Conservation (phyloP, 2,329 filamentous ascomycete genomes). For the Nannizziopsis barbatae region DNA sequence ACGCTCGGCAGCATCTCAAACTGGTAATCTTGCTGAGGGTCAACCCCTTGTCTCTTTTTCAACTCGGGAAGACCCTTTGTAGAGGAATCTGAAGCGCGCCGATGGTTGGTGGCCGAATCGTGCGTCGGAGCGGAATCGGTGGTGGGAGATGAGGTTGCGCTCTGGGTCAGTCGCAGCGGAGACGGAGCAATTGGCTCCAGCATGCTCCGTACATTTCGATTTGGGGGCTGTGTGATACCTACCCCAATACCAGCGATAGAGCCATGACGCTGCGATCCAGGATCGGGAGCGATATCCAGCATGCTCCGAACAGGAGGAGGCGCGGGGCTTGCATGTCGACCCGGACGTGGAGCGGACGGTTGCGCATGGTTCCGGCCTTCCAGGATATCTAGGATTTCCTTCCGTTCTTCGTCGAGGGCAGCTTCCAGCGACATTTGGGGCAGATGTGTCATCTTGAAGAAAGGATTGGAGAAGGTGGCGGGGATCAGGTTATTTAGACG, state of each 20-base stretch:
- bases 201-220: conserved; percentile 25
- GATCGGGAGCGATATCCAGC: conserved; percentile 47
- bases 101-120: conserved; percentile 28
- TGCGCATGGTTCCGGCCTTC: conserved; percentile 37
- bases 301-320: conserved; percentile 61
- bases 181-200: conserved; percentile 27
- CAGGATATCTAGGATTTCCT: conserved; percentile 59
- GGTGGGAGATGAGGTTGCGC: conserved; percentile 26
- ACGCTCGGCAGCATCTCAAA: conserved; percentile 39
- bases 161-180: conserved; percentile 26
- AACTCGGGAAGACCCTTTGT: conserved; percentile 18
- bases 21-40: conserved; percentile 28
- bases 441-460: conserved; percentile 10
- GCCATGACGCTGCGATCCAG: conserved; percentile 23
- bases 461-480: conserved; percentile 1
- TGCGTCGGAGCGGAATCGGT: conserved; percentile 21
- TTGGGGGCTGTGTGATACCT: conserved; percentile 26
- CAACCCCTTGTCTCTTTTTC: conserved; percentile 19
- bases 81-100: conserved; percentile 26
- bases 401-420: conserved; percentile 64
- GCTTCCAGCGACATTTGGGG: conserved; percentile 61
- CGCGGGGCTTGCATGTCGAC: conserved; percentile 47
- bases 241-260: conserved; percentile 32
- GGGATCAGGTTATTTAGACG: conserved; percentile 7
- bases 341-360: conserved; percentile 31